phyloP scores from a whole-genome alignment of 805 yeast genomes.

The Nakazawaea laoshanensis region DNA sequence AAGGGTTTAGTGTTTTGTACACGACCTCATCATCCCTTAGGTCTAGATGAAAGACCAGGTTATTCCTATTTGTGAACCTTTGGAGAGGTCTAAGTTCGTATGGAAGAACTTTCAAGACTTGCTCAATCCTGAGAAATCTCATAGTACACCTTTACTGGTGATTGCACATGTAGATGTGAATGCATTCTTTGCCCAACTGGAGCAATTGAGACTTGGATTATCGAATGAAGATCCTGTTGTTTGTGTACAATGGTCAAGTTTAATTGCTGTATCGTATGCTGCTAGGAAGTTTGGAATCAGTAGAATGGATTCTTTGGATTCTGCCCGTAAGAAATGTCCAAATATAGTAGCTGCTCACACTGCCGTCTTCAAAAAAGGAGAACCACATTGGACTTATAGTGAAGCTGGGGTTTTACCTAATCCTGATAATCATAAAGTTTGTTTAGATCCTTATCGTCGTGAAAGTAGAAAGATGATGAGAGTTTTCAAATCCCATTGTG shows the following conservation, averaged over 20 bases:
- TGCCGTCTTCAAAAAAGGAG: conserved; percentile 87
- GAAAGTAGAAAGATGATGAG: conserved; percentile 75
- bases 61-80: neutral
- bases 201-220: conserved; percentile 64
- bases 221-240: conserved; percentile 74
- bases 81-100: conserved; percentile 36
- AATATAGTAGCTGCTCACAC: conserved; percentile 76
- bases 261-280: conserved; percentile 87
- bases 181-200: conserved; percentile 95
- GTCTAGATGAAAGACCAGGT: neutral
- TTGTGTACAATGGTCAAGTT: conserved; percentile 86
- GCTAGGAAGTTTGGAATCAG: conserved; percentile 79
- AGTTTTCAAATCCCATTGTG: conserved; percentile 54
- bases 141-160: conserved; percentile 62
- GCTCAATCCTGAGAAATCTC: conserved; percentile 37
- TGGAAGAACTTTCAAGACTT: conserved; percentile 42
- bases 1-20: no score
- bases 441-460: conserved; percentile 84
- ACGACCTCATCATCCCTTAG: no score
- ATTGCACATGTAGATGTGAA: conserved; percentile 86
- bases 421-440: conserved; percentile 67
- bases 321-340: conserved; percentile 74
- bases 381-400: conserved; percentile 71
- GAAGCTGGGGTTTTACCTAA: conserved; percentile 44
- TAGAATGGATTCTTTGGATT: conserved; percentile 63